Base-by-base conservation (phyloP, 2,329 filamentous ascomycete species). In the Epichloe glyceriae region DNA sequence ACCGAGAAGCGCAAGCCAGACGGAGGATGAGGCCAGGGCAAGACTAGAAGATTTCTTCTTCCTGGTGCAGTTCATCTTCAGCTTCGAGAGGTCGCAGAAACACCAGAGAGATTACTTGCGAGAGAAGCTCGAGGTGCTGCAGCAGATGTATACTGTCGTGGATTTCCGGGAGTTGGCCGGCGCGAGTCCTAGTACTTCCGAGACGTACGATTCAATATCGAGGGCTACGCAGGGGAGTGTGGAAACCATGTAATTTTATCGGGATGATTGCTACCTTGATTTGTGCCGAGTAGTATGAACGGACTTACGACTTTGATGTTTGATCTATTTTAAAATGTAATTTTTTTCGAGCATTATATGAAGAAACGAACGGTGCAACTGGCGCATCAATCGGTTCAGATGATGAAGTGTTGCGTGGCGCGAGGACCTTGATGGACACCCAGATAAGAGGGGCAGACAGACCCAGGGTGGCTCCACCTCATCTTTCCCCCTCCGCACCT, bases 11-110 rank as follows among this genome's bases (percentile, higher is more conserved):
- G 68, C 70, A 0, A 54, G 55, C 22, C 47, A 63, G 50, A 59
- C 57, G 8, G 61, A 71, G 4, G 67, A 73, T 39, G 73, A 75
- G 33, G 71, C 70, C 2, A 64, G 67, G 5, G 65, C 70, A 3
- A 66, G 73, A 15, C 71, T 79, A 44, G 71, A 77, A 50, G 76
- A 80, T 54, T 76, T 78, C 53, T 58, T 75, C 7, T 76, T 74
- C 47, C 62, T 78, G 49, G 71, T 76, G 37, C 66, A 68, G 35
- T 76, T 77, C 48, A 59, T 78, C 4, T 69, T 76, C 26, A 66
- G 70, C 2, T 72, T 78, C 50, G 70, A 74, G 7, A 64, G 71
- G 17, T 67, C 75, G 33, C 69, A 73, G 53, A 64, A 65, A 33
- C 68, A 73, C 40, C 69, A 73, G 44, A 67, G 69, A 41, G 65